Conservation (phyloP, 1,284 basidiomycete genomes). For the Cryptococcus deneoformans region DNA sequence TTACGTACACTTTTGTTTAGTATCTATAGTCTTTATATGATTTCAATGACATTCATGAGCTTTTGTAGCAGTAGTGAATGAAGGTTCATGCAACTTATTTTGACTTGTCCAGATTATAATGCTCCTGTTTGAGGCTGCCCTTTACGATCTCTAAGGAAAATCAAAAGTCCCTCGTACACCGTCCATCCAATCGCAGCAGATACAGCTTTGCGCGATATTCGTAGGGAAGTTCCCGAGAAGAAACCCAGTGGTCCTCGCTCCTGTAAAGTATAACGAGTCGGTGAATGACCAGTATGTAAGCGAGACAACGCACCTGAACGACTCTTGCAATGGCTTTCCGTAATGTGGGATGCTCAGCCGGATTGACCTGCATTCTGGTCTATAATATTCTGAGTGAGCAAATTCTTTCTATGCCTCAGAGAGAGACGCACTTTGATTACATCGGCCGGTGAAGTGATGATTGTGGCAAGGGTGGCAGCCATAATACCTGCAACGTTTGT, state of each 20-base stretch:
- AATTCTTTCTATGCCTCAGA: not conserved
- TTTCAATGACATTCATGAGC: not conserved
- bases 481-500: slow-evolving; percentile 54
- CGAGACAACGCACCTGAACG: slow-evolving; percentile 58
- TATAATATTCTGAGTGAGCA: slow-evolving; percentile 34
- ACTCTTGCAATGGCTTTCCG: slow-evolving; percentile 62
- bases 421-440: slow-evolving; percentile 67
- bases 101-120: not conserved
- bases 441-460: slow-evolving; percentile 84
- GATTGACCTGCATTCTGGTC: slow-evolving; percentile 86
- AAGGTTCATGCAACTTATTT: not conserved
- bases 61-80: not conserved
- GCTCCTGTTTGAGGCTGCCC: not conserved
- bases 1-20: not conserved
- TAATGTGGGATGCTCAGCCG: slow-evolving; percentile 67
- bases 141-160: slow-evolving; percentile 50
- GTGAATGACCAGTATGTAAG: not conserved
- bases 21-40: not conserved
- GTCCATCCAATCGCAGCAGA: slow-evolving; percentile 91
- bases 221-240: slow-evolving; percentile 78
- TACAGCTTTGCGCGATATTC: slow-evolving; percentile 82
- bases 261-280: slow-evolving; percentile 46
- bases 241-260: slow-evolving; percentile 74
- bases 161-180: slow-evolving; percentile 77
- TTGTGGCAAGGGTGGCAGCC: slow-evolving; percentile 75